These are phyloP conservation scores for Psidium friedrichsthalianum DNA, from an alignment of 345 rosid genomes.

Conservation along the genomic window DNA sequence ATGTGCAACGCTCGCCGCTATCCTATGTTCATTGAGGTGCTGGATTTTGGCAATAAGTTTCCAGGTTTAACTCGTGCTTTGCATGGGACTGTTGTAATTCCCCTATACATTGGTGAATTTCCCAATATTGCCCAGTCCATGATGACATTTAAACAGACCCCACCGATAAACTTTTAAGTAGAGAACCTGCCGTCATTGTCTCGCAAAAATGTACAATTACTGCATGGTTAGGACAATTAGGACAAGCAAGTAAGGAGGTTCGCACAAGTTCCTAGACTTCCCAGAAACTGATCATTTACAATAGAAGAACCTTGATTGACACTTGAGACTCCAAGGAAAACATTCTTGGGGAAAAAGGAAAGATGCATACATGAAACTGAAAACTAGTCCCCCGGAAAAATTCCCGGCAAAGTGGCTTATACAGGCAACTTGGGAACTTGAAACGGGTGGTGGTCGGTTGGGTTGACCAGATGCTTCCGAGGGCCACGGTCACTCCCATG, in stretches of 20 bases:
- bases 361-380: background rate
- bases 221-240: background rate
- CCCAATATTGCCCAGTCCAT: background rate
- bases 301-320: background rate
- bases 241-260: background rate
- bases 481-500: slow-evolving; percentile 28
- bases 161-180: background rate
- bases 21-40: background rate
- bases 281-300: background rate
- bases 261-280: background rate
- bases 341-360: background rate
- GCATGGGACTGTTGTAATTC: background rate
- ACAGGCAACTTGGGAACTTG: background rate
- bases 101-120: background rate
- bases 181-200: background rate
- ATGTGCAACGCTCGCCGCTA: background rate
- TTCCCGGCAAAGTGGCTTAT: background rate
- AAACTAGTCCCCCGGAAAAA: background rate
- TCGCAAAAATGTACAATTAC: background rate
- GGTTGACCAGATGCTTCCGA: slow-evolving; percentile 16
- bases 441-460: background rate
- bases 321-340: background rate
- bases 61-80: background rate
- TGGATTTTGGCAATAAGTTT: background rate
- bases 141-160: background rate